Conservation (phyloP, 2,329 filamentous ascomycete species). For the Trichoderma pleuroti region DNA sequence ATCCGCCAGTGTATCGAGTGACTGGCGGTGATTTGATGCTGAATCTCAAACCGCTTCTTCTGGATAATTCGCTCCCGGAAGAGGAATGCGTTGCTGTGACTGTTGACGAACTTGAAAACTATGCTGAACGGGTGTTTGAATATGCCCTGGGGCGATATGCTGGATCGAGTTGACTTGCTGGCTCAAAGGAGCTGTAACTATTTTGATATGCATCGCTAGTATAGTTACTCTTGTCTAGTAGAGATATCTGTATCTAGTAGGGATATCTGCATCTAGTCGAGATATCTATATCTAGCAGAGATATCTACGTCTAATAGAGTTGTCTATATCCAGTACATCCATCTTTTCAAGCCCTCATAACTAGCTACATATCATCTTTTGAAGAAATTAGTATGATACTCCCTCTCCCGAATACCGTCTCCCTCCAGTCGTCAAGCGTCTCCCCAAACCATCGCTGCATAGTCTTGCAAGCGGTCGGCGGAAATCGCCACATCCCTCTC, state of each 20-base stretch:
- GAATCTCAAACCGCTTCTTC: not conserved
- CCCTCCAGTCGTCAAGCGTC: not conserved
- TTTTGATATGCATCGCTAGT: not conserved
- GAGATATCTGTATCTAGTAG: not conserved
- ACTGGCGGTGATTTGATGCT: not conserved
- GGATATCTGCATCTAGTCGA: too few species aligned
- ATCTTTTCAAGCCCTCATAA: not conserved
- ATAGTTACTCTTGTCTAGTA: not conserved
- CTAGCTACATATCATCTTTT: not conserved
- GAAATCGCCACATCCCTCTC: not conserved
- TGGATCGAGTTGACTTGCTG: not conserved
- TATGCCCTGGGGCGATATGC: not conserved
- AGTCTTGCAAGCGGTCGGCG: not conserved
- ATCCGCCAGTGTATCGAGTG: not conserved
- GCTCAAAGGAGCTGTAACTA: not conserved
- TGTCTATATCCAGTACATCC: not conserved
- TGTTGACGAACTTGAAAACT: not conserved
- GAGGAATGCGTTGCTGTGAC: not conserved
- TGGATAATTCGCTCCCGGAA: not conserved
- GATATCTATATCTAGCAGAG: too few species aligned
- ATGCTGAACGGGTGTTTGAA: not conserved
- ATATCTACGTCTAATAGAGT: not conserved
- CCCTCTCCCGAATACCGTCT: not conserved
- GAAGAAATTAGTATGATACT: not conserved
- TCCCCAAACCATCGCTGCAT: not conserved